A percentile compares a stretch with the other conserved stretches of the same genome.
Conservation (phyloP, 352 stramenopile species). For the Discostella stelligera region DNA sequence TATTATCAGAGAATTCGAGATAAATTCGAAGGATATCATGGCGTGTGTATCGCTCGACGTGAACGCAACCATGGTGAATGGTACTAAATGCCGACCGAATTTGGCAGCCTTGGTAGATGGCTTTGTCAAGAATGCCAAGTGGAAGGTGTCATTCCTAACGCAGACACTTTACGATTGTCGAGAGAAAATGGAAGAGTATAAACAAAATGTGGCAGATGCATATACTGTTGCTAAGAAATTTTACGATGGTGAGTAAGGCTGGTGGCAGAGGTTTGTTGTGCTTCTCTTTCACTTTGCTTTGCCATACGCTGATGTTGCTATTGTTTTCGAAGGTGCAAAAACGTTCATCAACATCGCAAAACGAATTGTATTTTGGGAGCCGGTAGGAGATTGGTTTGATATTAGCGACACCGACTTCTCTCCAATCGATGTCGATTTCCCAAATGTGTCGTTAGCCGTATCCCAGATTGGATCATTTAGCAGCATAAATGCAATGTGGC, state of each 20-base stretch:
- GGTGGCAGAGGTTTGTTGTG: not conserved
- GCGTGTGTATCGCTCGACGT: slow-evolving; percentile 48
- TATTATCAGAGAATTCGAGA: slow-evolving; percentile 33
- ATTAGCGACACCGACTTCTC: slow-evolving; percentile 43
- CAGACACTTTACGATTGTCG: slow-evolving; percentile 30
- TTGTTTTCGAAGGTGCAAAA: slow-evolving; percentile 16
- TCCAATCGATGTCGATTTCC: slow-evolving; percentile 43
- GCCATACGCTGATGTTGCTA: not conserved
- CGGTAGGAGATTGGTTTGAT: slow-evolving; percentile 43
- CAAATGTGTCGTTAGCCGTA: slow-evolving; percentile 36
- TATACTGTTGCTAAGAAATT: slow-evolving; percentile 43
- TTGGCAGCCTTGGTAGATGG: slow-evolving; percentile 38
- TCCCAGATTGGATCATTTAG: slow-evolving; percentile 25
- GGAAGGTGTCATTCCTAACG: slow-evolving; percentile 39
- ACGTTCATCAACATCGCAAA: slow-evolving; percentile 16
- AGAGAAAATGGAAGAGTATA: slow-evolving; percentile 41
- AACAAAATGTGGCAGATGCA: slow-evolving; percentile 38
- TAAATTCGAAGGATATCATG: slow-evolving; percentile 31
- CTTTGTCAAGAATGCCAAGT: slow-evolving; percentile 42
- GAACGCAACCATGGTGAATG: slow-evolving; percentile 35
- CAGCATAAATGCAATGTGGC: slow-evolving; percentile 33
- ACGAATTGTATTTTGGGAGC: slow-evolving; percentile 24
- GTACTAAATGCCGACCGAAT: slow-evolving; percentile 36
- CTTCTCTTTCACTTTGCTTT: not conserved
- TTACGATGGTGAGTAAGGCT: slow-evolving; percentile 40